A percentile compares a stretch with the other conserved stretches of the same genome.
Evolutionary conservation across 164 flowering plant species (phyloP).

Genomic region (Houttuynia cordata): DNA sequence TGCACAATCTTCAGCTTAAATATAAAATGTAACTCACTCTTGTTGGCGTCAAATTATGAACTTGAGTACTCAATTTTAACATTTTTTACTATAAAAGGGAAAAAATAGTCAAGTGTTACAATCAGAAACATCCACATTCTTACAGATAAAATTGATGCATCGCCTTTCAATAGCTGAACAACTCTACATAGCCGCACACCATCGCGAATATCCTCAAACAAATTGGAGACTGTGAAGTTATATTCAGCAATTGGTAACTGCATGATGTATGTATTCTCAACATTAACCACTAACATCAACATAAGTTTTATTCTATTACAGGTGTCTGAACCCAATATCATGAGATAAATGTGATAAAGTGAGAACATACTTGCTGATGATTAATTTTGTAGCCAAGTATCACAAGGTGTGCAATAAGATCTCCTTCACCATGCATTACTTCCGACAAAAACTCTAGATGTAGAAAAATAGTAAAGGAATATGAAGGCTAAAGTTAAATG

Average conservation of each 20-base stretch:
- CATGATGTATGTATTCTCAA: conserved; percentile 7
- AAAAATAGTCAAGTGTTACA: too few species aligned
- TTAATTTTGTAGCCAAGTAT: conserved; percentile 77
- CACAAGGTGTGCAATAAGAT: conserved; percentile 72
- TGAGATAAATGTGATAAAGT: not conserved
- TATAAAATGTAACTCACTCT: too few species aligned
- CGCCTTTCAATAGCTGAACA: conserved; percentile 57
- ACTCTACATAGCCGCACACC: conserved; percentile 85
- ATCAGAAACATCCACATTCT: conserved; percentile 3
- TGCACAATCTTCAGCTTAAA: too few species aligned
- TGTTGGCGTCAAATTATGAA: too few species aligned
- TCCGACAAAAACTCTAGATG: conserved; percentile 69
- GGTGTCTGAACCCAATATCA: too few species aligned
- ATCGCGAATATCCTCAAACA: conserved; percentile 79
- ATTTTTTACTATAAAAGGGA: too few species aligned
- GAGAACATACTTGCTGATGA: conserved; percentile 45
- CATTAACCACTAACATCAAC: not conserved
- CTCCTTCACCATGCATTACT: conserved; percentile 96
- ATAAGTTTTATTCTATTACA: too few species aligned
- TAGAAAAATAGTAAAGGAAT: not conserved
- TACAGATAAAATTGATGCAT: conserved; percentile 73
- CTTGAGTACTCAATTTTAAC: too few species aligned
- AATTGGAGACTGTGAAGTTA: conserved; percentile 52
- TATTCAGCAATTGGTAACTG: conserved; percentile 73
- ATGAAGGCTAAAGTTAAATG: not conserved